Conservation (phyloP, 1,284 basidiomycete species). For the Irpex sp. region DNA sequence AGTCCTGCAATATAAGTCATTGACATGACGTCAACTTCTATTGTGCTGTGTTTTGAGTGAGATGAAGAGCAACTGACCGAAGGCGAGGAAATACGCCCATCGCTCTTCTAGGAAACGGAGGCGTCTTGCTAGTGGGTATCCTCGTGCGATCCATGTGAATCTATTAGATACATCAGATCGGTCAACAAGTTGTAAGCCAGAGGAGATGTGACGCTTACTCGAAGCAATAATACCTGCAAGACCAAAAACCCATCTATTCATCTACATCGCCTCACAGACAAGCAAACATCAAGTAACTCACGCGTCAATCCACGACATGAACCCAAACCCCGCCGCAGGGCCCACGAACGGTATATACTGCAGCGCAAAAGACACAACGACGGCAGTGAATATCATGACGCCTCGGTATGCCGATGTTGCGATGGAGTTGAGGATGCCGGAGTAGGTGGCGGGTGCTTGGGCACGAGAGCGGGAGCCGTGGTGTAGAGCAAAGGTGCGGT, state of each 20-base stretch:
- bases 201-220: too few species aligned
- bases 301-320: conserved; percentile 82
- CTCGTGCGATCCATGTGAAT: conserved; percentile 75
- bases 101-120: conserved; percentile 78
- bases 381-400: conserved; percentile 75
- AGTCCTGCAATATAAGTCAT: conserved; percentile 48
- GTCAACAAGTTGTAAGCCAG: not conserved
- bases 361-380: conserved; percentile 65
- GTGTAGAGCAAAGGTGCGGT: conserved; percentile 62
- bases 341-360: conserved; percentile 64
- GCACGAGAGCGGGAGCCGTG: conserved; percentile 62
- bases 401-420: conserved; percentile 76
- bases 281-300: conserved; percentile 43
- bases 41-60: conserved; percentile 1
- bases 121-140: conserved; percentile 61
- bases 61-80: conserved; percentile 43
- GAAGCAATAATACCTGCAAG: conserved; percentile 77
- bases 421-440: conserved; percentile 65
- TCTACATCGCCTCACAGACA: too few species aligned
- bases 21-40: conserved; percentile 3
- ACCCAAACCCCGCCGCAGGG: conserved; percentile 55
- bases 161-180: conserved; percentile 31
- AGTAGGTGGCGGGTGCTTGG: conserved; percentile 50
- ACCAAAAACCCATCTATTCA: conserved; percentile 4
- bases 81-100: conserved; percentile 83